Evolutionary conservation across 352 stramenopile genomes (phyloP).

Genomic region (Lagenidium giganteum): DNA sequence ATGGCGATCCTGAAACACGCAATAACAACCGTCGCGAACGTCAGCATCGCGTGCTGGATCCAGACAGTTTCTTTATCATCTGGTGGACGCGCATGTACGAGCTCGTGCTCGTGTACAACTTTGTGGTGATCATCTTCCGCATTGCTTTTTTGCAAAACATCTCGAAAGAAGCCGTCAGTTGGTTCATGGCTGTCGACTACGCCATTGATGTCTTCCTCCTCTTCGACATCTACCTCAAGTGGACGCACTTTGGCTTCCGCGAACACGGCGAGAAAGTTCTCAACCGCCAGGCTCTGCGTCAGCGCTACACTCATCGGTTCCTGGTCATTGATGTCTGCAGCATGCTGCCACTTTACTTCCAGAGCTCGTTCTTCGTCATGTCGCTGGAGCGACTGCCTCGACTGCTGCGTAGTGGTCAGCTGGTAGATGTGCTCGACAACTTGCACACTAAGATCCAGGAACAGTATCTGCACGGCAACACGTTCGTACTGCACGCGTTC

Average conservation of each 20-base stretch:
- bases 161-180: not conserved
- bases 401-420: constrained; percentile 18
- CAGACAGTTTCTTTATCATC: constrained; percentile 27
- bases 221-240: constrained; percentile 16
- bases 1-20: constrained; percentile 29
- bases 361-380: constrained; percentile 14
- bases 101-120: constrained; percentile 33
- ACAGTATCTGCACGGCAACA: constrained; percentile 11
- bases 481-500: constrained; percentile 19
- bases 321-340: constrained; percentile 22
- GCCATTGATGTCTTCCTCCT: constrained; percentile 16
- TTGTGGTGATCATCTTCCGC: constrained; percentile 26
- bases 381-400: constrained; percentile 15
- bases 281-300: constrained; percentile 6
- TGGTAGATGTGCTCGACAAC: constrained; percentile 14
- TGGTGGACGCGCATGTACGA: constrained; percentile 54
- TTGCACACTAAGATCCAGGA: constrained; percentile 19
- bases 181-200: constrained; percentile 15
- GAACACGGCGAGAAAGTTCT: constrained; percentile 22
- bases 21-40: constrained; percentile 19
- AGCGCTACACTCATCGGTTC: constrained; percentile 15
- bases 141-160: constrained; percentile 17
- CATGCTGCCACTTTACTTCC: constrained; percentile 19
- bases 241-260: constrained; percentile 8
- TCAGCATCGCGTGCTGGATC: constrained; percentile 28